These are phyloP conservation scores for Tuber melanosporum DNA, from an alignment of 495 filamentous ascomycete genomes.

Conservation along the genomic window DNA sequence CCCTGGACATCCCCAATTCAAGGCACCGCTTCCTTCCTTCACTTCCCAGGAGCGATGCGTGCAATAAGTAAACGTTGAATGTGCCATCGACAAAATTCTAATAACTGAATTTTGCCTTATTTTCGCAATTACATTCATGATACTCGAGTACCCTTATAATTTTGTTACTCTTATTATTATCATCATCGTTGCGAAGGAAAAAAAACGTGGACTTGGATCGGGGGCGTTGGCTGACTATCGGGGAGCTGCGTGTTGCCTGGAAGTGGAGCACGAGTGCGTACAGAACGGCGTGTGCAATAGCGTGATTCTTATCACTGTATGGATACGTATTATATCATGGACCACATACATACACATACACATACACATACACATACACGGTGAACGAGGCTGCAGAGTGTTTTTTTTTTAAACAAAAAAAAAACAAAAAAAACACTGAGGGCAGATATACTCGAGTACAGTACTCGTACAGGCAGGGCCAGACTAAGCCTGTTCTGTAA, in stretches of 20 bases:
- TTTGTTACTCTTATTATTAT: not conserved
- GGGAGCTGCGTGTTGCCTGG: not conserved
- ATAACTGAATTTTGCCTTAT: not conserved
- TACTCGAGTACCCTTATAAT: no score
- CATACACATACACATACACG: not conserved
- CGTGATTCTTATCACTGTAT: not conserved
- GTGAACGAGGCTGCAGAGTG: not conserved
- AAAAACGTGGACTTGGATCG: not conserved
- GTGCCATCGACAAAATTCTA: not conserved
- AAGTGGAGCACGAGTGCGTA: not conserved
- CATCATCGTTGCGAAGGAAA: not conserved
- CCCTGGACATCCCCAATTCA: not conserved
- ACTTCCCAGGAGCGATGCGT: not conserved
- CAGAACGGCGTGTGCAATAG: not conserved
- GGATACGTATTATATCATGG: conserved; percentile 4
- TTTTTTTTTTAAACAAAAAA: not conserved
- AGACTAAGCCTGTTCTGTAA: not conserved
- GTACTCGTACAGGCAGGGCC: not conserved
- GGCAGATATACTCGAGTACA: not conserved
- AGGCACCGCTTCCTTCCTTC: not conserved
- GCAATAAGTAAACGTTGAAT: not conserved
- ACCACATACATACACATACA: not conserved
- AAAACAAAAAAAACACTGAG: not conserved
- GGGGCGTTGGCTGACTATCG: not conserved
- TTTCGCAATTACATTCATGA: not conserved